phyloP scores from a whole-genome alignment of 176 grass and related monocot species.

The Luzula sylvatica region DNA sequence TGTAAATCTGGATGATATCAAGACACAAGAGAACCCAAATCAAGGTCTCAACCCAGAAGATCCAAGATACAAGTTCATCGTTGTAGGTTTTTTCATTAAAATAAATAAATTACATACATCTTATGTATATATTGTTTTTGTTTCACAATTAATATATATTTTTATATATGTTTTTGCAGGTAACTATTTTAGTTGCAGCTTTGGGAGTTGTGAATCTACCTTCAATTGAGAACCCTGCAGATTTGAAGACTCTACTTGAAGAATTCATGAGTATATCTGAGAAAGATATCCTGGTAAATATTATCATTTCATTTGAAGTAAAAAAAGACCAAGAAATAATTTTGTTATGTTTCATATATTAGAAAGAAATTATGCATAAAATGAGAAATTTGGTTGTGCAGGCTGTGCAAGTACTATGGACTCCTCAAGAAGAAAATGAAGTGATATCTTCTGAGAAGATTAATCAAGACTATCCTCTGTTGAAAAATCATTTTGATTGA shows the following conservation, averaged over 20 bases:
- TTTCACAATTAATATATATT: no score
- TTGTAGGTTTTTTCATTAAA: no score
- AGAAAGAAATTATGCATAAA: neutral
- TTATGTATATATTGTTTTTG: no score
- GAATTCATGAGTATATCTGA: neutral
- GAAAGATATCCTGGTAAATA: conserved; percentile 7
- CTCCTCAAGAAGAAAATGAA: conserved; percentile 17
- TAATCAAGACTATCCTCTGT: neutral
- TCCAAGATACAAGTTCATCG: no score
- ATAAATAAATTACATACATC: no score
- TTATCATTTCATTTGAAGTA: no score
- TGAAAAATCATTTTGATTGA: neutral
- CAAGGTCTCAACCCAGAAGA: no score
- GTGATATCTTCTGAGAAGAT: neutral
- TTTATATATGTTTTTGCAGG: conserved; percentile 8
- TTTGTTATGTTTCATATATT: neutral
- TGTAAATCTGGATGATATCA: conserved; percentile 6
- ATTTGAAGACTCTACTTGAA: conserved; percentile 5
- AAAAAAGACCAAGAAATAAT: neutral
- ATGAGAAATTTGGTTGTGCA: neutral
- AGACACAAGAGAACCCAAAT: neutral
- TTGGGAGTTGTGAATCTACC: neutral
- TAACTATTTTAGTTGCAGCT: conserved; percentile 2
- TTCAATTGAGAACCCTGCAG: neutral
- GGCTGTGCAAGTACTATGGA: conserved; percentile 18